Percentiles rank a stretch among this genome's conserved stretches.
phyloP scores from a whole-genome alignment of 2,329 filamentous ascomycete genomes.

The Fusarium papillatum region DNA sequence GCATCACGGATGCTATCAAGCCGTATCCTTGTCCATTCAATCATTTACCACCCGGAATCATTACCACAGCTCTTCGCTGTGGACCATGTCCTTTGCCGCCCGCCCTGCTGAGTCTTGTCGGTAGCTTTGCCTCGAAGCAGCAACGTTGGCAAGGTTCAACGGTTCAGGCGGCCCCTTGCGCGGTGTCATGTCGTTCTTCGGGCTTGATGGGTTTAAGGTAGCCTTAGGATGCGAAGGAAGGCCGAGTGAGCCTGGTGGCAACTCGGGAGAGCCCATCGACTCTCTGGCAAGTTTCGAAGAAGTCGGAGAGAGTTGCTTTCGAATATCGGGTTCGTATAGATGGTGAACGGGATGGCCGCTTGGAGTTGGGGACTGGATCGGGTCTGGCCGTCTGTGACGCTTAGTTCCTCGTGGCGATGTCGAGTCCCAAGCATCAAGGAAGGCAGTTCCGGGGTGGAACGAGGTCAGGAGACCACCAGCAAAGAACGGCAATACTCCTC shows the following conservation, averaged over 20 bases:
- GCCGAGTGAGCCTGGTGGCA: slow-evolving; percentile 44
- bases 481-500: slow-evolving; percentile 56
- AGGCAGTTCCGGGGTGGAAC: slow-evolving; percentile 55
- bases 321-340: slow-evolving; percentile 51
- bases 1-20: background rate
- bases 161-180: slow-evolving; percentile 35
- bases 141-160: slow-evolving; percentile 26
- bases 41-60: background rate
- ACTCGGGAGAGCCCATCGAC: slow-evolving; percentile 36
- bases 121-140: slow-evolving; percentile 16
- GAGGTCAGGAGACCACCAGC: slow-evolving; percentile 51
- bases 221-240: slow-evolving; percentile 47
- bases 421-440: slow-evolving; percentile 55
- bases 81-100: slow-evolving; percentile 27
- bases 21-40: background rate
- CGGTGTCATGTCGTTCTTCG: slow-evolving; percentile 14
- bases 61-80: slow-evolving; percentile 32
- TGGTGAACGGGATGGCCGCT: slow-evolving; percentile 45
- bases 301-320: slow-evolving; percentile 45
- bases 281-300: slow-evolving; percentile 36
- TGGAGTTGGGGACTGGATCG: slow-evolving; percentile 33
- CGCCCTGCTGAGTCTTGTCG: slow-evolving; percentile 12
- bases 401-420: slow-evolving; percentile 50
- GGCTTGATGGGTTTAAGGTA: slow-evolving; percentile 23
- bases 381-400: slow-evolving; percentile 32